These are phyloP conservation scores for Ganoderma lucidum DNA, from an alignment of 1,284 basidiomycete species.

Conservation along the genomic window DNA sequence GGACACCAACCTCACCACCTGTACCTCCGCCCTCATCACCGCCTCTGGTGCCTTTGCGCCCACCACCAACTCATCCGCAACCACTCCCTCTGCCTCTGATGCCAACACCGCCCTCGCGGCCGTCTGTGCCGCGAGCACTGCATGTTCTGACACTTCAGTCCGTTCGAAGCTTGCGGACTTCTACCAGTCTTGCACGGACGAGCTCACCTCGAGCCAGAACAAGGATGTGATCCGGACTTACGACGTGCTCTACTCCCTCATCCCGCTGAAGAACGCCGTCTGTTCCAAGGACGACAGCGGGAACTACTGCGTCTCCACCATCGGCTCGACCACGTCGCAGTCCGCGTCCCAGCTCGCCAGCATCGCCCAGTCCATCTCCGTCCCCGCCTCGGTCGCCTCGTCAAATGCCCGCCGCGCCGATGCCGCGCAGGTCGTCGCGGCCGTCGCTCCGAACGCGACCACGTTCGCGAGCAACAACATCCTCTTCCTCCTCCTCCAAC, in stretches of 20 bases:
- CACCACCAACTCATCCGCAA: conserved; percentile 41
- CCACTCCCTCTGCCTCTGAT: conserved; percentile 50
- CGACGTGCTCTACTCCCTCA: conserved; percentile 79
- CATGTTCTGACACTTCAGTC: conserved; percentile 69
- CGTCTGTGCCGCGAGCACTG: conserved; percentile 60
- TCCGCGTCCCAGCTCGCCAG: conserved; percentile 33
- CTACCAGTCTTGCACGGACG: conserved; percentile 70
- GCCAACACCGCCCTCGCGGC: conserved; percentile 62
- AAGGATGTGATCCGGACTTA: conserved; percentile 67
- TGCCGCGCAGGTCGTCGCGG: conserved; percentile 39
- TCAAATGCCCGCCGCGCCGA: conserved; percentile 37
- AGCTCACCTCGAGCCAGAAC: conserved; percentile 65
- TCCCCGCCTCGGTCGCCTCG: conserved; percentile 5
- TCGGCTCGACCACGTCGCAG: conserved; percentile 31
- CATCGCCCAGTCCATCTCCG: conserved; percentile 33
- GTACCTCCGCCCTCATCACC: conserved; percentile 69
- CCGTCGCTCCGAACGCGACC: conserved; percentile 68
- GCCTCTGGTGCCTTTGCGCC: conserved; percentile 72
- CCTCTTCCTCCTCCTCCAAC: conserved; percentile 80
- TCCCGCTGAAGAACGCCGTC: conserved; percentile 70
- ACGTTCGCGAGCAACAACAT: conserved; percentile 73
- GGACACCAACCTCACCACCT: conserved; percentile 64
- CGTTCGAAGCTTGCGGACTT: conserved; percentile 72
- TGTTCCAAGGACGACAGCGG: conserved; percentile 80
- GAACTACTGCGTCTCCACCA: conserved; percentile 64